Base-by-base conservation (phyloP, 768 basidiomycete species). In the Tulasnella sp. region DNA sequence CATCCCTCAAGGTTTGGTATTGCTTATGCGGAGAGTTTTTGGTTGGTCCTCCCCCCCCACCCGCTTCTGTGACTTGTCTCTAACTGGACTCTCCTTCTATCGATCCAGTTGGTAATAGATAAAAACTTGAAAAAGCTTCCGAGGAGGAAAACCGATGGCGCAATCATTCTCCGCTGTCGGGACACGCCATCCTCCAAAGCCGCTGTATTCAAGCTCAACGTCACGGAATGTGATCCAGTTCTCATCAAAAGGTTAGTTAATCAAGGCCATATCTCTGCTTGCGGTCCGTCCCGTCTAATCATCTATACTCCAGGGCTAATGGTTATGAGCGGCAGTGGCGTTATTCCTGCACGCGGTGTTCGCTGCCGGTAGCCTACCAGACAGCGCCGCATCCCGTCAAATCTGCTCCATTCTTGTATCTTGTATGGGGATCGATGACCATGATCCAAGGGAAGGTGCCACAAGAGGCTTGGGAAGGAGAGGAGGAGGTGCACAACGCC, bases 11-110 rank as follows among this genome's bases (percentile, higher is more conserved):
- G 40, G 80, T 81, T 8, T 81, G 79, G 71, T 81, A 81, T 46
- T 81, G 80, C 56, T 62, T 81, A 21, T 81, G 80, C 56, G 80
- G 80, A 40, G 80, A 81, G 74, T 81, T 81, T 39, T n/a, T 76
- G 46, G 80, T 80, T 21, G 68, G 80, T 52, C 27, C 24, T 27
- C n/a, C 21, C 21, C 40, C 31, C 39, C 58, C 40, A 40, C 3
- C 58, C 62, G 27, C 16, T 24, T 3, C 1, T 40, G 19, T 58
- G n/a, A 31, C 44, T 40, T 46, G n/a, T 39, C 39, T 34, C 40
- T 42, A 34, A 38, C 62, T 18, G 18, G 10, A 39, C 18, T 18
- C n/a, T 34, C 9, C 19, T 21, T 24, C 34, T 74, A 46, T 36
- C 19, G 8, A 58, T 31, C 31, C 74, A 81, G 80, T 80, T 81